Evolutionary conservation across 176 grass and related monocot species (phyloP).

Genomic region (Rhipidocladum racemiflorum): DNA sequence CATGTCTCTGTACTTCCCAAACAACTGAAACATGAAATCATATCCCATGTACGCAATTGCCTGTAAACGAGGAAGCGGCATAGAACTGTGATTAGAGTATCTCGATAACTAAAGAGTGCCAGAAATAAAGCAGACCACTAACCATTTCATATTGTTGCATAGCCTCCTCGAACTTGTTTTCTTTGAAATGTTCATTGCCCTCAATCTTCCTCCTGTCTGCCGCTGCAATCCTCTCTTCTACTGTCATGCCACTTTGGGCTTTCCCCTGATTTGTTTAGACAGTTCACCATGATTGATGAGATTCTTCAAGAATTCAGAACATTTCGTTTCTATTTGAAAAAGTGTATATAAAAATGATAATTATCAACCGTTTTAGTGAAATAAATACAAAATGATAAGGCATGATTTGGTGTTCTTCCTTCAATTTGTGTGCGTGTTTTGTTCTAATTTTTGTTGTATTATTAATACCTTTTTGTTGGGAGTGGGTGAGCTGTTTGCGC

Average conservation of each 20-base stretch:
- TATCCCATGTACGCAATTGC: constrained; percentile 97
- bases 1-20: constrained; percentile 98
- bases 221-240: constrained; percentile 94
- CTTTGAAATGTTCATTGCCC: constrained; percentile 76
- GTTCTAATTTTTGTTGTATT: no score
- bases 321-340: constrained; percentile 2
- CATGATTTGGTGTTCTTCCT: neutral
- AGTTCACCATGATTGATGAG: constrained; percentile 5
- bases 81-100: neutral
- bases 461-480: neutral
- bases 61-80: constrained; percentile 43
- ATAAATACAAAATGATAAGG: neutral
- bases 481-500: neutral
- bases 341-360: constrained; percentile 24
- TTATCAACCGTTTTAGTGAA: no score
- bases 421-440: neutral
- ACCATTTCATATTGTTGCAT: constrained; percentile 99
- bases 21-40: constrained; percentile 99
- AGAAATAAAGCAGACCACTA: neutral
- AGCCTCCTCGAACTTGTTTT: constrained; percentile 80
- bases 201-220: constrained; percentile 86
- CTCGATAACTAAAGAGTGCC: neutral
- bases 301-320: neutral
- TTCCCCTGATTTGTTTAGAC: constrained; percentile 65
- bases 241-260: constrained; percentile 87